phyloP scores from a whole-genome alignment of 176 grass and related monocot genomes.

The Musa troglodytarum region DNA sequence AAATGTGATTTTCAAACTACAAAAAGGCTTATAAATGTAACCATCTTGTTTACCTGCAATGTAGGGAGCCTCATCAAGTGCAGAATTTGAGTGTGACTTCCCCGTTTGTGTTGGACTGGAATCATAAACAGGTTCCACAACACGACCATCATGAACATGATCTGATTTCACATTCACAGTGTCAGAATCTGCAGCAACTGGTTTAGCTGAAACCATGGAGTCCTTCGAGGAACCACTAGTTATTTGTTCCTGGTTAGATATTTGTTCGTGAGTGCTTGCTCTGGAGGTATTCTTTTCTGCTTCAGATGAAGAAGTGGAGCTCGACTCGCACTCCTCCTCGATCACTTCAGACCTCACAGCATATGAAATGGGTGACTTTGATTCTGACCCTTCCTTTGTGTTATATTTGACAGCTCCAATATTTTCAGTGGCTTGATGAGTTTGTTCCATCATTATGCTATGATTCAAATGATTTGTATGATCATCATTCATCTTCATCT shows the following conservation, averaged over 20 bases:
- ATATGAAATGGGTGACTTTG: constrained; percentile 24
- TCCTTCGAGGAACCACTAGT: constrained; percentile 13
- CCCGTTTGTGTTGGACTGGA: no score
- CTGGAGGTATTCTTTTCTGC: neutral
- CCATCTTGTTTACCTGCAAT: constrained; percentile 21
- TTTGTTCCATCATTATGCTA: neutral
- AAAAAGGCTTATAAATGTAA: no score
- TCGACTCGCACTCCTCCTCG: neutral
- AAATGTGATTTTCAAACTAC: no score
- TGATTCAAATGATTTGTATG: neutral
- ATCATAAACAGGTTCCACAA: no score
- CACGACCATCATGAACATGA: no score
- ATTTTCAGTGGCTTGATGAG: neutral
- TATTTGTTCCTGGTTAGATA: constrained; percentile 20
- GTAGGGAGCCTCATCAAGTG: constrained; percentile 23
- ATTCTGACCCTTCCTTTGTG: constrained; percentile 15
- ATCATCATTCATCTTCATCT: neutral
- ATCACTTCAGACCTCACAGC: constrained; percentile 13
- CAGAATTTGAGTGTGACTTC: constrained; percentile 14
- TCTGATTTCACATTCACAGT: no score
- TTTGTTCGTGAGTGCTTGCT: no score
- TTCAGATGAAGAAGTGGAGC: constrained; percentile 16
- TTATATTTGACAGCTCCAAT: constrained; percentile 21
- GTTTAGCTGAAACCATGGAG: no score
- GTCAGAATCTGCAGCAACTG: no score